A percentile compares a stretch with the other conserved stretches of the same genome.
phyloP scores from a whole-genome alignment of 345 rosid genomes.

The Bruguiera sexangula region DNA sequence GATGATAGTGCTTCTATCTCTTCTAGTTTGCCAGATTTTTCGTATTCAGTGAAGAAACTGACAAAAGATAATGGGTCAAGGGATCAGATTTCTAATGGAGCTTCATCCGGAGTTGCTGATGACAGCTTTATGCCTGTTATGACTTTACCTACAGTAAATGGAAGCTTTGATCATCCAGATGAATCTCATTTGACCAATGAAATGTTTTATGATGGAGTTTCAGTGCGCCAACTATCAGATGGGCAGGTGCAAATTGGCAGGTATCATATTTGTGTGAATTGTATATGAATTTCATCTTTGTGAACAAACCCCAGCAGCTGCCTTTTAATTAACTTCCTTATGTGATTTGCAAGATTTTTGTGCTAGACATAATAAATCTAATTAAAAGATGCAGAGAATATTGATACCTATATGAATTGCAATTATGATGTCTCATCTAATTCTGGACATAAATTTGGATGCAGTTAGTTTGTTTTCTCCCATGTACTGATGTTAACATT shows the following conservation, averaged over 20 bases:
- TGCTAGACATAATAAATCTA: background rate
- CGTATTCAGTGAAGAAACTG: slow-evolving; percentile 19
- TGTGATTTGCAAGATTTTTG: background rate
- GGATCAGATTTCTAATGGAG: slow-evolving; percentile 29
- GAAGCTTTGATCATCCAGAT: slow-evolving; percentile 21
- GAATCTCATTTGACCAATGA: slow-evolving; percentile 24
- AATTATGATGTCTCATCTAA: background rate
- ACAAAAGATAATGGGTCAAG: slow-evolving; percentile 11
- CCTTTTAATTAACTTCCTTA: background rate
- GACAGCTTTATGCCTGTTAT: slow-evolving; percentile 10
- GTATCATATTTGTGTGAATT: slow-evolving; percentile 18
- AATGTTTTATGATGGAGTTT: slow-evolving; percentile 19
- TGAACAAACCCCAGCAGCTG: background rate
- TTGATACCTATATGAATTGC: slow-evolving; percentile 4
- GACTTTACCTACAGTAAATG: slow-evolving; percentile 10
- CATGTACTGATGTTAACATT: slow-evolving; percentile 15
- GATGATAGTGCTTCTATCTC: slow-evolving; percentile 20
- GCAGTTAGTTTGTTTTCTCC: background rate
- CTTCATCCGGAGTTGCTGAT: slow-evolving; percentile 8
- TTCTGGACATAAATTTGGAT: background rate
- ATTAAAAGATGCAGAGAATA: background rate
- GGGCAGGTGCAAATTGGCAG: slow-evolving; percentile 25
- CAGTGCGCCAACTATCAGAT: slow-evolving; percentile 17
- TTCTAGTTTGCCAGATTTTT: slow-evolving; percentile 15
- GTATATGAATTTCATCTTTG: background rate